A percentile compares a stretch with the other conserved stretches of the same genome.
Evolutionary conservation across 2,329 filamentous ascomycete species (phyloP).

Genomic region (Penicillium sp.): DNA sequence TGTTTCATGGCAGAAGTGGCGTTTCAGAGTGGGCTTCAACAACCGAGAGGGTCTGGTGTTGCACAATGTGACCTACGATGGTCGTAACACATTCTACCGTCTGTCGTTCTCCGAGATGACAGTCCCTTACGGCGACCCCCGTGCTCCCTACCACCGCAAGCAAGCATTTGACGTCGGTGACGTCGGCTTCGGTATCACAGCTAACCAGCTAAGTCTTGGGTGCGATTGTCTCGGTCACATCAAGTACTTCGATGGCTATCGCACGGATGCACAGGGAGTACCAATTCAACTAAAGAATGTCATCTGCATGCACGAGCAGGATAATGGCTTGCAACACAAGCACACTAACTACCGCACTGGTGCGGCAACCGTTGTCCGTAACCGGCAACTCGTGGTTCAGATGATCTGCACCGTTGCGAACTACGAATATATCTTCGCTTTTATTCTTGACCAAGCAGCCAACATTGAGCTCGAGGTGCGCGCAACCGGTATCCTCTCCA

Average conservation of each 20-base stretch:
- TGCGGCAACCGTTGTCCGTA: slow-evolving; percentile 62
- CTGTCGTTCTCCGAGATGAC: slow-evolving; percentile 68
- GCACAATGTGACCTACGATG: slow-evolving; percentile 64
- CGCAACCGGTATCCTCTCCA: slow-evolving; percentile 67
- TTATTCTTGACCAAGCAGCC: slow-evolving; percentile 69
- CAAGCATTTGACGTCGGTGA: slow-evolving; percentile 70
- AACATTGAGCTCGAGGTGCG: slow-evolving; percentile 66
- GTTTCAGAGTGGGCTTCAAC: slow-evolving; percentile 61
- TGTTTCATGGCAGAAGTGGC: slow-evolving; percentile 67
- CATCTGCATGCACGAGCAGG: slow-evolving; percentile 70
- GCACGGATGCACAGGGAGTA: slow-evolving; percentile 59
- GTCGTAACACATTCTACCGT: slow-evolving; percentile 64
- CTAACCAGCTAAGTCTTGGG: slow-evolving; percentile 67
- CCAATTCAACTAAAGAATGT: slow-evolving; percentile 61
- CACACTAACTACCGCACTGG: slow-evolving; percentile 70
- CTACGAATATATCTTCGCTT: slow-evolving; percentile 72
- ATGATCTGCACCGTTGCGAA: slow-evolving; percentile 70
- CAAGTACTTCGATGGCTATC: slow-evolving; percentile 62
- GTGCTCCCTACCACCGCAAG: slow-evolving; percentile 68
- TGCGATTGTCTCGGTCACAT: slow-evolving; percentile 71
- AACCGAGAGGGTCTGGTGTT: slow-evolving; percentile 65
- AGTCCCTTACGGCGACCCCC: slow-evolving; percentile 54
- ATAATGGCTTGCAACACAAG: slow-evolving; percentile 68
- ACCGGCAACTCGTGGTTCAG: slow-evolving; percentile 65
- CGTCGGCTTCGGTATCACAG: slow-evolving; percentile 63